Conservation (phyloP, 2,329 filamentous ascomycete species). For the Torrubiella hemipterigena region DNA sequence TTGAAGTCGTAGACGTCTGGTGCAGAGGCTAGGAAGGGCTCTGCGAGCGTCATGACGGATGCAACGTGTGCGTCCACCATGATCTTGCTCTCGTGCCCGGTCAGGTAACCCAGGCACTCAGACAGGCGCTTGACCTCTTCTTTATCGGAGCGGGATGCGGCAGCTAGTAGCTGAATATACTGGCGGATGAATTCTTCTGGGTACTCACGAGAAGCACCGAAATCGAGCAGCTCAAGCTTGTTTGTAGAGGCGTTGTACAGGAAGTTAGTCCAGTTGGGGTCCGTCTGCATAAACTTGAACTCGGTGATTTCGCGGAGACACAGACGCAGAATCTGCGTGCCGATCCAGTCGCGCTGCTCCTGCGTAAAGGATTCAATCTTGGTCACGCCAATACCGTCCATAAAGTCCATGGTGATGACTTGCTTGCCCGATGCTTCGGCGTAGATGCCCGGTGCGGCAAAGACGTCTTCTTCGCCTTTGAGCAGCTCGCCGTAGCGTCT, state of each 20-base stretch:
- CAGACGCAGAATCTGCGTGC: conserved; percentile 81
- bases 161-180: conserved; percentile 71
- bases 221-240: conserved; percentile 85
- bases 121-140: conserved; percentile 54
- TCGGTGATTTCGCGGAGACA: conserved; percentile 88
- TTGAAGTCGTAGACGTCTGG: conserved; percentile 84
- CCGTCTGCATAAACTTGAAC: conserved; percentile 97
- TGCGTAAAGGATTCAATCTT: conserved; percentile 66
- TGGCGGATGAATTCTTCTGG: conserved; percentile 65
- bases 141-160: conserved; percentile 62
- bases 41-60: conserved; percentile 79
- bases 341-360: conserved; percentile 87
- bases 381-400: conserved; percentile 78
- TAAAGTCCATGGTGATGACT: conserved; percentile 86
- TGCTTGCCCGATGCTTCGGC: conserved; percentile 70
- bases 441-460: conserved; percentile 69
- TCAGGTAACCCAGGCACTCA: conserved; percentile 76
- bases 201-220: conserved; percentile 83
- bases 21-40: conserved; percentile 70
- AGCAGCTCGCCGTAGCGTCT: conserved; percentile 66
- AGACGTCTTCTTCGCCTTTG: conserved; percentile 51
- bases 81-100: conserved; percentile 68
- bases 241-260: conserved; percentile 64
- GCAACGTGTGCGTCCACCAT: conserved; percentile 91
- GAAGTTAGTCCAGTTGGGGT: conserved; percentile 99